Evolutionary conservation across 2,329 filamentous ascomycete species (phyloP).

Genomic region (Grosmannia penicillata): DNA sequence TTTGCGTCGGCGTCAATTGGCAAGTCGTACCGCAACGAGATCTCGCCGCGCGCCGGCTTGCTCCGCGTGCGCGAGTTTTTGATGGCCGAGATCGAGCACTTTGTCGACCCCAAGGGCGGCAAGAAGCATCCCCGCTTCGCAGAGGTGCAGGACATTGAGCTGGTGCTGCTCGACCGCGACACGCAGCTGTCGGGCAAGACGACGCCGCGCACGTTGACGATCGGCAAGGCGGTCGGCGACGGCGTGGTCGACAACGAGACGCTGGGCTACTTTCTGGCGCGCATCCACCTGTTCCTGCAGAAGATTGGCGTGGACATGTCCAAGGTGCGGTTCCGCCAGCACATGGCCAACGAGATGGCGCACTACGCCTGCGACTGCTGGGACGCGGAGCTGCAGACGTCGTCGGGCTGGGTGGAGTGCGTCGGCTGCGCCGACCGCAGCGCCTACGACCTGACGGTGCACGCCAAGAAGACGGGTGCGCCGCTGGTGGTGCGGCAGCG

Average conservation of each 20-base stretch:
- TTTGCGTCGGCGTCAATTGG: constrained; percentile 96
- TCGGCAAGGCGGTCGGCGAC: constrained; percentile 73
- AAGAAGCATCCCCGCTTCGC: constrained; percentile 88
- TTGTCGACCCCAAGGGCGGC: constrained; percentile 82
- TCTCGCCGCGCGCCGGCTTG: constrained; percentile 82
- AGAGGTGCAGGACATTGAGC: constrained; percentile 70
- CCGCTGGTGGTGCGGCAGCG: constrained; percentile 75
- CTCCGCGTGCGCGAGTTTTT: constrained; percentile 91
- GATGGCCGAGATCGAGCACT: constrained; percentile 99
- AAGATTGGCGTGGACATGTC: constrained; percentile 74
- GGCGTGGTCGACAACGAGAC: constrained; percentile 93
- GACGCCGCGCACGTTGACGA: constrained; percentile 52
- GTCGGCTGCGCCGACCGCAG: constrained; percentile 82
- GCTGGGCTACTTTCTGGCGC: constrained; percentile 88
- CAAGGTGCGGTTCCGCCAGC: constrained; percentile 92
- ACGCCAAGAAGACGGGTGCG: constrained; percentile 82
- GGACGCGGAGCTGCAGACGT: constrained; percentile 87
- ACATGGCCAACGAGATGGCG: constrained; percentile 68
- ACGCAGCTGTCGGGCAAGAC: constrained; percentile 83
- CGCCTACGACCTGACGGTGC: constrained; percentile 85
- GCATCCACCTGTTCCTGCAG: constrained; percentile 80
- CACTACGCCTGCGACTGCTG: constrained; percentile 97
- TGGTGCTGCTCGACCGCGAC: constrained; percentile 70
- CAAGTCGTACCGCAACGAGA: constrained; percentile 97
- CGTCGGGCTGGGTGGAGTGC: constrained; percentile 95